These are phyloP conservation scores for Candida sanyaensis DNA, from an alignment of 1,139 yeast genomes.

Conservation along the genomic window DNA sequence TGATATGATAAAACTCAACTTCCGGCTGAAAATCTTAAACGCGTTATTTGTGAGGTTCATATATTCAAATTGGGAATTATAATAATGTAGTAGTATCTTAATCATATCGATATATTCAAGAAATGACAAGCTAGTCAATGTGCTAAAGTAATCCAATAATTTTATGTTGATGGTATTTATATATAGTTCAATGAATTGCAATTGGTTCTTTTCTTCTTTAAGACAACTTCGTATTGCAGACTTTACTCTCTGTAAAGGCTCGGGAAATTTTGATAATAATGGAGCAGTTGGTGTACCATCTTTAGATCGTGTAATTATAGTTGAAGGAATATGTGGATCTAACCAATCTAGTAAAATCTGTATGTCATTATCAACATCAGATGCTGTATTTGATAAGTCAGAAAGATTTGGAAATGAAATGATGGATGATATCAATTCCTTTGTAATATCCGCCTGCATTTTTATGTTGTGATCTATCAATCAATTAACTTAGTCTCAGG, in stretches of 20 bases:
- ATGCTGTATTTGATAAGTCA: constrained; percentile 21
- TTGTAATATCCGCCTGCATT: constrained; percentile 5
- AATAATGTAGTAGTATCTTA: constrained; percentile 19
- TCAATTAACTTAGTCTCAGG: no score
- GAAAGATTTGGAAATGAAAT: constrained; percentile 23
- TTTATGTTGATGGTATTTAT: constrained; percentile 30
- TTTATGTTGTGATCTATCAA: no score
- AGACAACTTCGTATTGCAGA: constrained; percentile 42
- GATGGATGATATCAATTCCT: constrained; percentile 11
- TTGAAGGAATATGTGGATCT: constrained; percentile 29
- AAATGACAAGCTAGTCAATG: constrained; percentile 11
- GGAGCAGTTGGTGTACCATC: constrained; percentile 4
- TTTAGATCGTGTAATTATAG: background rate
- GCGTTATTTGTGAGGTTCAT: constrained; percentile 24
- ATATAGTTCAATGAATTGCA: constrained; percentile 37
- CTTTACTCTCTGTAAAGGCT: constrained; percentile 38
- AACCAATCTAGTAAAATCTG: constrained; percentile 42
- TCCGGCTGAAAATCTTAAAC: constrained; percentile 24
- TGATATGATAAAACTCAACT: constrained; percentile 28
- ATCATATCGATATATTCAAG: constrained; percentile 19
- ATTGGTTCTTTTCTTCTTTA: constrained; percentile 35
- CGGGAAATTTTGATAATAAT: constrained; percentile 14
- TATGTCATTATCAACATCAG: constrained; percentile 46
- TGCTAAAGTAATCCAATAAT: constrained; percentile 14
- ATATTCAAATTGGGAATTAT: constrained; percentile 16